These are phyloP conservation scores for Alternaria tenuissima DNA, from an alignment of 2,329 filamentous ascomycete genomes.

Conservation along the genomic window DNA sequence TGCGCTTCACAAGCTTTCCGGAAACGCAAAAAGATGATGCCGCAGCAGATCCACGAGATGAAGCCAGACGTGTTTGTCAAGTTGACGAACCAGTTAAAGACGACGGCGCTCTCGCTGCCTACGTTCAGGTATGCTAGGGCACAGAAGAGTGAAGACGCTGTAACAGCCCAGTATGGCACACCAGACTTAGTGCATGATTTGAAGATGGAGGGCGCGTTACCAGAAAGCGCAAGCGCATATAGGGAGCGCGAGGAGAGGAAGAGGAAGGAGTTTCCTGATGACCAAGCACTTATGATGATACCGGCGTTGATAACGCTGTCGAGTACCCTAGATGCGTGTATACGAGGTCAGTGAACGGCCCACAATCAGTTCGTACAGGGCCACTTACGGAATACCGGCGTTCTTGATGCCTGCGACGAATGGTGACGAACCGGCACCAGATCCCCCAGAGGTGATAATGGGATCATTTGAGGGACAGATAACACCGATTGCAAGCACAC, in stretches of 20 bases:
- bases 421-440: constrained; percentile 62
- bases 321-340: constrained; percentile 54
- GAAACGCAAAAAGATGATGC: constrained; percentile 68
- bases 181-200: constrained; percentile 67
- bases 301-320: constrained; percentile 74
- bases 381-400: constrained; percentile 55
- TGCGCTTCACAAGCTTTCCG: constrained; percentile 64
- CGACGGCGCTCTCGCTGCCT: constrained; percentile 50
- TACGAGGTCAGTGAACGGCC: neutral
- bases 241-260: constrained; percentile 63
- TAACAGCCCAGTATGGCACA: constrained; percentile 61
- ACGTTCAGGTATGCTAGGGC: constrained; percentile 61
- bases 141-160: constrained; percentile 54
- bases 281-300: constrained; percentile 71
- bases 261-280: constrained; percentile 64
- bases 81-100: constrained; percentile 76
- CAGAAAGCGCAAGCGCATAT: constrained; percentile 66
- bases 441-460: constrained; percentile 60
- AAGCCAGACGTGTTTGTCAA: constrained; percentile 67
- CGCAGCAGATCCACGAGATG: constrained; percentile 63
- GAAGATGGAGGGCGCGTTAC: constrained; percentile 71
- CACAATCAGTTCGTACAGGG: neutral
- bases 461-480: constrained; percentile 64
- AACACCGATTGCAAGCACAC: constrained; percentile 67
- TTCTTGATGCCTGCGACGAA: constrained; percentile 61